Percentiles rank a stretch among this genome's conserved stretches.
Conservation (phyloP, 2,329 filamentous ascomycete species). For the Aspergillus udagawae region DNA sequence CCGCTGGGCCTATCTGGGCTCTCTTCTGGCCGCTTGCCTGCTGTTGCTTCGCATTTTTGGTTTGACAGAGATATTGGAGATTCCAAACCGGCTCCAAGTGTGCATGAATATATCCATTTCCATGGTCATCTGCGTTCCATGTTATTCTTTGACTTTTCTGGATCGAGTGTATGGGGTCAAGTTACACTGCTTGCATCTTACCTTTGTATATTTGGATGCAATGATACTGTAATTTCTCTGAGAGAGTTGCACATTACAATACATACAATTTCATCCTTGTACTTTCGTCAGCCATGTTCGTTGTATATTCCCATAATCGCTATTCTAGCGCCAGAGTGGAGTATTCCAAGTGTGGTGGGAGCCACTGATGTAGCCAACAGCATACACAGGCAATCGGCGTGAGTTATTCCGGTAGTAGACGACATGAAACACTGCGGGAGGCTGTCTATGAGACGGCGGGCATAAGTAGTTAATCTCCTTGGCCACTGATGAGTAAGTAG, state of each 20-base stretch:
- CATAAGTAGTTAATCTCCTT: not conserved
- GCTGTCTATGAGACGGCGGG: not conserved
- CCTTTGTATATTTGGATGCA: constrained; percentile 5
- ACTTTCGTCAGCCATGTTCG: not conserved
- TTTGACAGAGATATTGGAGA: not conserved
- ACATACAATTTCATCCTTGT: not conserved
- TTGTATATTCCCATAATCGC: not conserved
- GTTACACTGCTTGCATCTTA: constrained; percentile 2
- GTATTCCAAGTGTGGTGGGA: not conserved
- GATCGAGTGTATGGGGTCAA: constrained; percentile 5
- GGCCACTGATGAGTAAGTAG: not conserved
- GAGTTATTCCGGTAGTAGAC: not conserved
- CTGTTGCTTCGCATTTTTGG: not conserved
- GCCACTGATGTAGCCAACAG: not conserved
- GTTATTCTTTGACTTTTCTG: not conserved
- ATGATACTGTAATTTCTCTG: not conserved
- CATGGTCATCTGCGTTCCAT: not conserved
- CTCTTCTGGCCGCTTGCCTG: not conserved
- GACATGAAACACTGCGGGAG: not conserved
- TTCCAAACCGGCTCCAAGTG: not conserved
- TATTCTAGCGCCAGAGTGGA: not conserved
- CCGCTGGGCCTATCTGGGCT: not conserved
- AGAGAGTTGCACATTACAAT: constrained; percentile 4
- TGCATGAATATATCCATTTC: not conserved
- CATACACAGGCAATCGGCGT: not conserved